A percentile compares a stretch with the other conserved stretches of the same genome.
These are phyloP conservation scores for Chalciporus sphaerocephalus DNA, from an alignment of 768 basidiomycete genomes.

Conservation along the genomic window DNA sequence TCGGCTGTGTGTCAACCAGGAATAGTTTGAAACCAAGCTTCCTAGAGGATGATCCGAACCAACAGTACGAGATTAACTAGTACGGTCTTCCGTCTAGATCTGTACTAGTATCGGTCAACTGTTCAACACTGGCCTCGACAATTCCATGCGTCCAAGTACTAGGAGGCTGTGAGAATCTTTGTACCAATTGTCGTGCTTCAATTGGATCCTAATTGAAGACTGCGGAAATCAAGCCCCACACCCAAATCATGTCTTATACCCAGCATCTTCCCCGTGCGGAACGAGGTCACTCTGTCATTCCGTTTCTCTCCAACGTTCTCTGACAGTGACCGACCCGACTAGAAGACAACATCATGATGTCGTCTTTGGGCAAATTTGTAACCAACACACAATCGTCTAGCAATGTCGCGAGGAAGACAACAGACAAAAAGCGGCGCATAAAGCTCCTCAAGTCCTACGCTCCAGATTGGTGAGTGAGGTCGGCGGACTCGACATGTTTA, in stretches of 20 bases:
- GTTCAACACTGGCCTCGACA: no score
- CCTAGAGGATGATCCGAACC: no score
- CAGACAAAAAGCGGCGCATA: slow-evolving; percentile 28
- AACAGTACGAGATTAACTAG: no score
- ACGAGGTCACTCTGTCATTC: neutral
- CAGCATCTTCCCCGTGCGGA: neutral
- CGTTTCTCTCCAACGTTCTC: neutral
- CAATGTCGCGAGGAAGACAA: slow-evolving; percentile 14
- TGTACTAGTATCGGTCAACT: no score
- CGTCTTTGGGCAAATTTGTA: slow-evolving; percentile 7
- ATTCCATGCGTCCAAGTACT: neutral
- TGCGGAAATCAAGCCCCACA: neutral
- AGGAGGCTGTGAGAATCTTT: neutral
- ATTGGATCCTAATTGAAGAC: neutral
- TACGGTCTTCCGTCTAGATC: no score
- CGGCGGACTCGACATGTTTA: neutral
- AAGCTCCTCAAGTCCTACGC: slow-evolving; percentile 60
- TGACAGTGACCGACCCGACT: neutral
- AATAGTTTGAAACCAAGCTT: no score
- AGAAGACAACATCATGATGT: slow-evolving; percentile 12
- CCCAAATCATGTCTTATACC: neutral
- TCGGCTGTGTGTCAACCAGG: neutral
- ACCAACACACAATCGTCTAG: neutral
- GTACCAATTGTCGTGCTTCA: neutral
- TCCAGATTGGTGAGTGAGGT: slow-evolving; percentile 63